These are phyloP conservation scores for Wilhelminamyces savonicus DNA, from an alignment of 805 yeast species.

Conservation along the genomic window DNA sequence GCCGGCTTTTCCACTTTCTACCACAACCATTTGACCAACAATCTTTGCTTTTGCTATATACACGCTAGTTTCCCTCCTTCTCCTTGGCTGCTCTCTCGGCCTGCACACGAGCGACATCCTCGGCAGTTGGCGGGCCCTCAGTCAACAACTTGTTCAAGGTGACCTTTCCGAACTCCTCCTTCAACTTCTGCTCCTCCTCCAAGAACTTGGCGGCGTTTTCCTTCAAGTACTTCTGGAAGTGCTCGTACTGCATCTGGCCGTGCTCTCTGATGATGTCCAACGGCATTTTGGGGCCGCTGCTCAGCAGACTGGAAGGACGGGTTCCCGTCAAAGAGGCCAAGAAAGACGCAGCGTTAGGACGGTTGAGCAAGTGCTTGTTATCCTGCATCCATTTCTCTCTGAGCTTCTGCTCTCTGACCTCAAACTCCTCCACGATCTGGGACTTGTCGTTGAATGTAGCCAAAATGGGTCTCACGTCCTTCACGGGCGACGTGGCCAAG, in stretches of 20 bases:
- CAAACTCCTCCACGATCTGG: slow-evolving; percentile 72
- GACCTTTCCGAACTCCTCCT: slow-evolving; percentile 74
- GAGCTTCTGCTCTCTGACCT: slow-evolving; percentile 66
- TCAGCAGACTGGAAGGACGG: slow-evolving; percentile 38
- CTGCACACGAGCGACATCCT: slow-evolving; percentile 46
- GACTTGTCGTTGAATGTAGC: slow-evolving; percentile 62
- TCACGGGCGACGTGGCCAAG: slow-evolving; percentile 66
- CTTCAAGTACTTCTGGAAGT: slow-evolving; percentile 58
- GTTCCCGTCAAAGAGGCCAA: slow-evolving; percentile 62
- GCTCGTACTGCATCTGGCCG: slow-evolving; percentile 83
- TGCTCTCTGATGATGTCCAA: slow-evolving; percentile 85
- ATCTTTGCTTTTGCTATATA: too few relatives aligned
- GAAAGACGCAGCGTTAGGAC: slow-evolving; percentile 44
- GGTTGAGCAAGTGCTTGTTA: slow-evolving; percentile 30
- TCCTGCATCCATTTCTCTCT: slow-evolving; percentile 66
- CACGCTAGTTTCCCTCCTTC: too few relatives aligned
- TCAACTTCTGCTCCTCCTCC: slow-evolving; percentile 81
- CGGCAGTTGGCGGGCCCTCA: slow-evolving; percentile 76
- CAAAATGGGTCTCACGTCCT: slow-evolving; percentile 87
- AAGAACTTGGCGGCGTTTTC: slow-evolving; percentile 62
- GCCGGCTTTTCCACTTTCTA: too few relatives aligned
- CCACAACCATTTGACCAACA: too few relatives aligned
- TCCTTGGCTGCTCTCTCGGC: too few relatives aligned
- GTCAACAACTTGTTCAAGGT: slow-evolving; percentile 81
- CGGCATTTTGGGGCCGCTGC: slow-evolving; percentile 61